A percentile compares a stretch with the other conserved stretches of the same genome.
These are phyloP conservation scores for Nidula microcarpa DNA, from an alignment of 768 basidiomycete genomes.

Conservation along the genomic window DNA sequence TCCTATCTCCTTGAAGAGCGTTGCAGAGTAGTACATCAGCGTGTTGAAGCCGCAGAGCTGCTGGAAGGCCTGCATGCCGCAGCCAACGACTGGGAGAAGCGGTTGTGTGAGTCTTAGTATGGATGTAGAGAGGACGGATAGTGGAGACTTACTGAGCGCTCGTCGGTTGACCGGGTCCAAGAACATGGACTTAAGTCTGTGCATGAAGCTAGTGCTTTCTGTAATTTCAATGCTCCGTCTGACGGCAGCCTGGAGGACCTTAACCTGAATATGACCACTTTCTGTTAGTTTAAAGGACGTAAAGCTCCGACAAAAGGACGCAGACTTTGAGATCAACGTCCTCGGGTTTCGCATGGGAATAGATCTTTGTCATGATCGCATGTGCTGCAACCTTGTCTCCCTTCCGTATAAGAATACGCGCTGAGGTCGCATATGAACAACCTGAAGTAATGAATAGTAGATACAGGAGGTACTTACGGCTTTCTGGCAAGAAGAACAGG, in stretches of 20 bases:
- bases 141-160: slow-evolving; percentile 52
- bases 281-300: no score
- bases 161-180: slow-evolving; percentile 58
- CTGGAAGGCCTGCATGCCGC: slow-evolving; percentile 81
- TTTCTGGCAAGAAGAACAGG: slow-evolving; percentile 71
- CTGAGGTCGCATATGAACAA: slow-evolving; percentile 12
- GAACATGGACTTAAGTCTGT: slow-evolving; percentile 54
- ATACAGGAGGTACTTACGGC: slow-evolving; percentile 46
- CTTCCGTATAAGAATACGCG: slow-evolving; percentile 60
- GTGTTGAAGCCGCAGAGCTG: slow-evolving; percentile 87
- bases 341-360: slow-evolving; percentile 56
- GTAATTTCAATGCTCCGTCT: slow-evolving; percentile 58
- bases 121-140: neutral
- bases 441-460: neutral
- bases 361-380: slow-evolving; percentile 62
- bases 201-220: slow-evolving; percentile 55
- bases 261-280: slow-evolving; percentile 32
- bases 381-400: slow-evolving; percentile 49
- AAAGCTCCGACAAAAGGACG: no score
- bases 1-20: slow-evolving; percentile 76
- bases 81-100: slow-evolving; percentile 54
- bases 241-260: slow-evolving; percentile 58
- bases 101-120: neutral
- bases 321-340: slow-evolving; percentile 65
- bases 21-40: slow-evolving; percentile 72